These are phyloP conservation scores for Trichoderma gamsii DNA, from an alignment of 495 filamentous ascomycete genomes.

Conservation along the genomic window DNA sequence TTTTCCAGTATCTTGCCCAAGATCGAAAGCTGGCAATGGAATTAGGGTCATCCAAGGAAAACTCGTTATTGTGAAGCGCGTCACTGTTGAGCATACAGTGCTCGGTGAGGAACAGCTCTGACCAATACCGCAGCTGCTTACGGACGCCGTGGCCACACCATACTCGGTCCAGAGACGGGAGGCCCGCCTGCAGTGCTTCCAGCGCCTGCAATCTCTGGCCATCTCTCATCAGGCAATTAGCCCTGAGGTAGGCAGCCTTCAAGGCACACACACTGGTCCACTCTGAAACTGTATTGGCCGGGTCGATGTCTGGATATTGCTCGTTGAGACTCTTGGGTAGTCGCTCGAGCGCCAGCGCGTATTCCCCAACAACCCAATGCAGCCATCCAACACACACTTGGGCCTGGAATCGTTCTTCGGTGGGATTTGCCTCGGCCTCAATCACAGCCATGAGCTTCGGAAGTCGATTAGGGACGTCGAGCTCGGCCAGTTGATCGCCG, in stretches of 20 bases:
- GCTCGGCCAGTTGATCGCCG: conserved; percentile 24
- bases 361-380: conserved; percentile 68
- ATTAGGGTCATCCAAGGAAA: conserved; percentile 39
- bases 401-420: conserved; percentile 71
- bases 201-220: conserved; percentile 51
- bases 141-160: conserved; percentile 37
- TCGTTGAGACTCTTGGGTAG: conserved; percentile 57
- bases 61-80: conserved; percentile 42
- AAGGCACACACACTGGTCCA: conserved; percentile 78
- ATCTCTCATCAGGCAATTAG: conserved; percentile 58
- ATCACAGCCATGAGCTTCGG: conserved; percentile 62
- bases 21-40: conserved; percentile 53
- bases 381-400: conserved; percentile 77
- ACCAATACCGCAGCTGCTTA: conserved; percentile 67
- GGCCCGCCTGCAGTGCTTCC: conserved; percentile 54
- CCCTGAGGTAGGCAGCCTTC: conserved; percentile 70
- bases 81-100: conserved; percentile 61
- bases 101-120: conserved; percentile 66
- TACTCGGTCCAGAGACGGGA: conserved; percentile 51
- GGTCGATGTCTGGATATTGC: conserved; percentile 45
- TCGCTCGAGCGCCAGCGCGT: conserved; percentile 50
- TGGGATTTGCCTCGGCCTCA: conserved; percentile 47
- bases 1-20: conserved; percentile 56
- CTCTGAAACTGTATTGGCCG: conserved; percentile 41
- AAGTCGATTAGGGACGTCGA: conserved; percentile 47